Evolutionary conservation across 257 asterid genomes (phyloP), one percentile per base, ranked within the genome.

Genomic region (Oldenlandia corymbosa): DNA sequence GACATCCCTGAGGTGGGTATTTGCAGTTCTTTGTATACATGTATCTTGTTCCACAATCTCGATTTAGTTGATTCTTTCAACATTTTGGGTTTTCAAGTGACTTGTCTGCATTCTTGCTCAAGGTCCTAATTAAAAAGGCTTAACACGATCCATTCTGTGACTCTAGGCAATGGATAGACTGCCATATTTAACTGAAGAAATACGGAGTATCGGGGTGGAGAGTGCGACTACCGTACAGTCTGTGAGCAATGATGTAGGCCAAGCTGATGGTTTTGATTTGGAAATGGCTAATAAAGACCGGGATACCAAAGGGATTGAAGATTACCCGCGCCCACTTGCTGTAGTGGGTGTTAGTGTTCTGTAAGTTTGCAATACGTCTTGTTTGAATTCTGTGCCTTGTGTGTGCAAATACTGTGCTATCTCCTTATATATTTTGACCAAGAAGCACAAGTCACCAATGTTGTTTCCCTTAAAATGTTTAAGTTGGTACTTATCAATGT

Each of bases 301-400:
- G 71, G 77, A 60, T 72, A 75, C 81, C 73, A 92, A 85, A 81
- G 86, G 73, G 59, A 81, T 89, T 31, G 97, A 89, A 79, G 99
- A 87, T 67, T 93, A 81, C 62, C 97, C 88, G 31, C 75, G 73
- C 34, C 99, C 96, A 58, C 76, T 83, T 70, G 91, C 96, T 45
- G 90, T 92, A 46, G 84, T 89, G 68, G 96, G 91, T 34, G 97
- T 85, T 68, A 92, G 97, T 73, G 97, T 89, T 72, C 77, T 89
- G 99, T 89, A 84, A 89, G 99, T 83, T 41, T n/a, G n/a, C n/a
- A n/a, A n/a, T n/a, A n/a, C n/a, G n/a, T n/a, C n/a, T n/a, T n/a
- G n/a, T n/a, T n/a, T n/a, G n/a, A n/a, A n/a, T n/a, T n/a, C n/a
- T n/a, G n/a, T n/a, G n/a, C n/a, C n/a, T n/a, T n/a, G n/a, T n/a